These are phyloP conservation scores for Erigeron philadelphicus DNA, from an alignment of 140 eudicot species.

Conservation along the genomic window DNA sequence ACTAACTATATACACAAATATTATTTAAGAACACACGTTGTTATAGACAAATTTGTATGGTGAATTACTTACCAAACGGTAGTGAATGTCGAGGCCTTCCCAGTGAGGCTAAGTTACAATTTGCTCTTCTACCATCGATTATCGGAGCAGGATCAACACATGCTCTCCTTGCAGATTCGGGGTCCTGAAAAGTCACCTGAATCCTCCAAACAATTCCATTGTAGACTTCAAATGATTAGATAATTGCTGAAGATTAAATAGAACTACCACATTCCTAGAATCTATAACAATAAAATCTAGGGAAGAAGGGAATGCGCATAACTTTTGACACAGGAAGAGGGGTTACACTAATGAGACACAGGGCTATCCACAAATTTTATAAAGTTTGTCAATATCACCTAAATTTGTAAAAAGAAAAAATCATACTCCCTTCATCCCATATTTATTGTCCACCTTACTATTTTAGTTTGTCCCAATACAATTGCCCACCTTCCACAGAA, in stretches of 20 bases:
- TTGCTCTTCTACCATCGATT: constrained; percentile 85
- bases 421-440: too few species aligned
- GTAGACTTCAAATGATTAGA: constrained; percentile 34
- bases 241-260: background rate
- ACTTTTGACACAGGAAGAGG: too few species aligned
- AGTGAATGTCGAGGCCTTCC: constrained; percentile 77
- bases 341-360: too few species aligned
- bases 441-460: too few species aligned
- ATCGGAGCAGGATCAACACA: constrained; percentile 79
- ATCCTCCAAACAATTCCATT: constrained; percentile 55
- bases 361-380: background rate
- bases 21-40: background rate
- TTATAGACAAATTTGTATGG: background rate
- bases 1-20: background rate
- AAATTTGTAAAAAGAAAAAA: background rate
- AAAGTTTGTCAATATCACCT: background rate
- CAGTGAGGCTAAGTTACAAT: constrained; percentile 85
- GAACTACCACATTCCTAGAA: background rate
- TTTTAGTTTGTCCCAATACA: too few species aligned
- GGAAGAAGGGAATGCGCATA: background rate
- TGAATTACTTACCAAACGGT: constrained; percentile 49
- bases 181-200: constrained; percentile 92
- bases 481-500: too few species aligned
- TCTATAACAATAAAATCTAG: background rate
- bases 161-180: constrained; percentile 81